These are phyloP conservation scores for Fusarium sp. DNA, from an alignment of 2,329 filamentous ascomycete genomes.

Conservation along the genomic window DNA sequence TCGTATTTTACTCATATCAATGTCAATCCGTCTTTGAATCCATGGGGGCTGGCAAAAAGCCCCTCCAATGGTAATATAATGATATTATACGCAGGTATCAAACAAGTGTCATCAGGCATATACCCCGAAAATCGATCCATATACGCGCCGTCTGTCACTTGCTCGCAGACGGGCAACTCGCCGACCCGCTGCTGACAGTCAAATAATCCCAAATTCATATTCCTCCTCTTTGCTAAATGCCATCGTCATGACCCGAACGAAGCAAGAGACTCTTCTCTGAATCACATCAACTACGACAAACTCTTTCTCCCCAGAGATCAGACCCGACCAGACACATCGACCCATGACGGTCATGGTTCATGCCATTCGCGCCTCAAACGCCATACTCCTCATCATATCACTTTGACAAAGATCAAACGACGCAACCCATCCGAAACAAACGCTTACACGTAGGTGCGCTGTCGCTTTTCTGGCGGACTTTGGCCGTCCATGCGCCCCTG, in stretches of 20 bases:
- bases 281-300: conserved; percentile 29
- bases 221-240: conserved; percentile 19
- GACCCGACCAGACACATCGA: conserved; percentile 9
- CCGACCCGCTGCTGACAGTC: conserved; percentile 15
- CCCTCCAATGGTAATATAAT: conserved; percentile 33
- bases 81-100: conserved; percentile 45
- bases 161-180: conserved; percentile 12
- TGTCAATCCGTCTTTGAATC: neutral
- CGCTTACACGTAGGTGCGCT: conserved; percentile 51
- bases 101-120: conserved; percentile 39
- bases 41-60: neutral
- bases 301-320: neutral
- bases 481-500: conserved; percentile 52
- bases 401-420: conserved; percentile 29
- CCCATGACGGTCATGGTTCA: conserved; percentile 15
- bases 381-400: conserved; percentile 41
- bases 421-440: neutral
- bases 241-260: conserved; percentile 26
- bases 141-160: conserved; percentile 28
- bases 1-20: neutral
- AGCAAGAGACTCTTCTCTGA: conserved; percentile 25
- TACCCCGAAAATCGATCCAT: conserved; percentile 26
- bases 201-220: conserved; percentile 5
- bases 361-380: conserved; percentile 35
- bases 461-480: conserved; percentile 64